Evolutionary conservation across 331 rosid species (phyloP), one percentile per base, ranked within the genome.

Genomic region (Malus hybrid): DNA sequence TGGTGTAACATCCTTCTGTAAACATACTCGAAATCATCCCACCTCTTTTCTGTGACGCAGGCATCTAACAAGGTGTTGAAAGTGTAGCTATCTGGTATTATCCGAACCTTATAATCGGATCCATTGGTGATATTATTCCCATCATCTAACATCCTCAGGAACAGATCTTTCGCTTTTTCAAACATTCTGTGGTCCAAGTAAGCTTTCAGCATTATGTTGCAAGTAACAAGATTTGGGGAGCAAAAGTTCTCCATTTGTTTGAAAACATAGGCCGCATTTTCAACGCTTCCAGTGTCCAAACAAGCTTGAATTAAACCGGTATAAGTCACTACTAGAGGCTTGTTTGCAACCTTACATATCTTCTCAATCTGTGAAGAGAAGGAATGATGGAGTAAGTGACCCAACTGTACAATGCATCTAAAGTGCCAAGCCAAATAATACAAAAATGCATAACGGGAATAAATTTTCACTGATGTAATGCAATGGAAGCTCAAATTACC

Each of bases 221-320:
- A 85, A 69, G 97, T 91, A 73, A 91, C 95, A 69, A 94, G 88
- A 87, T 94, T 94, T 1, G 95, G 97, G 80, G 93, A 81, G 83
- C 97, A 94, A 76, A 84, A 50, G 69, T 86, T 86, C 85, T 85
- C 81, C 97, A 92, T 92, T 76, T 90, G 86, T 57, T 77, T 85
- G 83, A 94, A 90, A 75, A 91, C 85, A 78, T 86, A 88, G 61
- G 82, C 90, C 48, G 87, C 97, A 33, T 87, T 89, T 80, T 78
- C 73, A 67, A 88, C 55, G 71, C 85, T 83, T 80, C 93, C 90
- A 29, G 95, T 73, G 63, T 87, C 90, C 70, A 94, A 67, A 77
- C 99, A 86, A 55, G 95, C 95, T 90, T 93, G 93, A 82, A 93
- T 85, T 84, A 93, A 76, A 80, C 98, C 97, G 56, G 98, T 93